Percentiles rank a stretch among this genome's conserved stretches.
phyloP scores from a whole-genome alignment of 2,329 filamentous ascomycete genomes.

The Metarhizium robertsii region DNA sequence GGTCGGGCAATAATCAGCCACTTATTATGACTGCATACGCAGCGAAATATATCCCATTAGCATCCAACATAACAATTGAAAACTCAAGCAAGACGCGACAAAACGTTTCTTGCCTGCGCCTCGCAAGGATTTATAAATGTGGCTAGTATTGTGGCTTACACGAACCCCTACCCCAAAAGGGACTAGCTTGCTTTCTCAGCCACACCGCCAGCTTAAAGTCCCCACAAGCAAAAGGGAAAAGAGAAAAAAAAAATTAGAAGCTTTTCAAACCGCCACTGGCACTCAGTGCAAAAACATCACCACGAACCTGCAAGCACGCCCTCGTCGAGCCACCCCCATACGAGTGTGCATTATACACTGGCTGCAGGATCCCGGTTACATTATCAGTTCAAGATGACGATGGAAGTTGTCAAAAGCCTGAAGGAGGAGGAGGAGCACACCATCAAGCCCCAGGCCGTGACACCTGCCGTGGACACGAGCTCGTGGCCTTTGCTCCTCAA shows the following conservation, averaged over 20 bases:
- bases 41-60: too few relatives aligned
- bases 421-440: slow-evolving; percentile 60
- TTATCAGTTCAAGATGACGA: slow-evolving; percentile 27
- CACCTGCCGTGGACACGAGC: slow-evolving; percentile 74
- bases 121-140: neutral
- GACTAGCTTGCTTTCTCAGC: slow-evolving; percentile 6
- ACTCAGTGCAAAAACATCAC: slow-evolving; percentile 9
- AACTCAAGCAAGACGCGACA: too few relatives aligned
- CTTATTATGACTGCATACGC: neutral
- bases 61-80: too few relatives aligned
- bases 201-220: slow-evolving; percentile 8
- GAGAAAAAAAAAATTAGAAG: slow-evolving; percentile 13
- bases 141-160: slow-evolving; percentile 8
- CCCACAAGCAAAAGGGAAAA: slow-evolving; percentile 8
- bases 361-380: slow-evolving; percentile 9
- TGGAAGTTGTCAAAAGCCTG: slow-evolving; percentile 32
- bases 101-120: too few relatives aligned
- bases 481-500: slow-evolving; percentile 90
- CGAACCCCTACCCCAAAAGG: neutral
- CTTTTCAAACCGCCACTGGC: slow-evolving; percentile 7
- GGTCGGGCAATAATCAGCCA: too few relatives aligned
- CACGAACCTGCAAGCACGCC: slow-evolving; percentile 10
- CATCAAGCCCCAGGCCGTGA: slow-evolving; percentile 85
- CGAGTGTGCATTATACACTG: slow-evolving; percentile 9
- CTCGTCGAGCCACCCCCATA: slow-evolving; percentile 12